These are phyloP conservation scores for Podaxis sp. DNA, from an alignment of 768 basidiomycete genomes.

Conservation along the genomic window DNA sequence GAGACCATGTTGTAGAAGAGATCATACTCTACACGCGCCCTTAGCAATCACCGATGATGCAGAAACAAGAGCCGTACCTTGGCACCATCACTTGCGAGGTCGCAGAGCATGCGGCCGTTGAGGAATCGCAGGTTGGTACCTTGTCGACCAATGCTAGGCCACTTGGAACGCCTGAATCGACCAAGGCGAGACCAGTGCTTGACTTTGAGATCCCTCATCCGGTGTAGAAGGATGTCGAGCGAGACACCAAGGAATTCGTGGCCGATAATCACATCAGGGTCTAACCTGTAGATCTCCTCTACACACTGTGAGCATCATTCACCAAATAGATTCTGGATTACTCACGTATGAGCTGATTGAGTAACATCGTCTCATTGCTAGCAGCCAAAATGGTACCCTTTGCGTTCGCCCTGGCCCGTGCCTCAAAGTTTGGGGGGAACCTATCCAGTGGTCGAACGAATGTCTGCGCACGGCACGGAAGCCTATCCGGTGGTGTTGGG, in stretches of 20 bases:
- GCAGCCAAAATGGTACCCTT: slow-evolving; percentile 73
- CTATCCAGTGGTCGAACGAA: slow-evolving; percentile 87
- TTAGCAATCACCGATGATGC: not conserved
- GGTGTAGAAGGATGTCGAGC: slow-evolving; percentile 86
- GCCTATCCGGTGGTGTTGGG: slow-evolving; percentile 83
- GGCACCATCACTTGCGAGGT: slow-evolving; percentile 91
- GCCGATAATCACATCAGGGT: slow-evolving; percentile 93
- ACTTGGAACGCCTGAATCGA: slow-evolving; percentile 80
- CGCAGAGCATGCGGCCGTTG: slow-evolving; percentile 85
- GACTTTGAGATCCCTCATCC: slow-evolving; percentile 87
- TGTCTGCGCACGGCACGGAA: slow-evolving; percentile 82
- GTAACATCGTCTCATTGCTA: slow-evolving; percentile 81
- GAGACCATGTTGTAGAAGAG: slow-evolving; percentile 94
- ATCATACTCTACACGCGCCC: slow-evolving; percentile 78
- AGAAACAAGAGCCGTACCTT: slow-evolving; percentile 53
- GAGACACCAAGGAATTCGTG: slow-evolving; percentile 92
- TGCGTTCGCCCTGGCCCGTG: slow-evolving; percentile 57
- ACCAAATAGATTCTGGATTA: slow-evolving; percentile 1
- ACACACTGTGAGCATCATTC: slow-evolving; percentile 9
- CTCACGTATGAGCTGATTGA: slow-evolving; percentile 77
- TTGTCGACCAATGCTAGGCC: slow-evolving; percentile 79
- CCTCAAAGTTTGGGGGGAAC: slow-evolving; percentile 85
- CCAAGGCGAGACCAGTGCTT: slow-evolving; percentile 96
- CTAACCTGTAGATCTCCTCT: slow-evolving; percentile 80
- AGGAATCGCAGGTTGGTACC: slow-evolving; percentile 84